Base-by-base conservation (phyloP, 345 rosid species). In the Fremontodendron californicum region DNA sequence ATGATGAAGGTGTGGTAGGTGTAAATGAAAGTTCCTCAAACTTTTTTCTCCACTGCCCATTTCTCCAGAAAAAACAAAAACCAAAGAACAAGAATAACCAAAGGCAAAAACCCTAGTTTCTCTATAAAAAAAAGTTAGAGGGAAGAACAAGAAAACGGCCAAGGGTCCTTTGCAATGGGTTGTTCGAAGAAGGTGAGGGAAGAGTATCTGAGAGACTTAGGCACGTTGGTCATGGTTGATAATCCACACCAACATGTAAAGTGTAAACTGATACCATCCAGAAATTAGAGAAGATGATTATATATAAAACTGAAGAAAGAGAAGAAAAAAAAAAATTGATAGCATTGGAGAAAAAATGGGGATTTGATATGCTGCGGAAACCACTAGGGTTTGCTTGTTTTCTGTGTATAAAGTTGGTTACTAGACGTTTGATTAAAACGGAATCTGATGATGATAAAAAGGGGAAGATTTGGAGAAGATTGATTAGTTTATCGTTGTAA, bases 1-100 rank as follows among this genome's bases (percentile, higher is more conserved):
- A 29, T 37, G 81, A 42, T 73, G 78, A 46, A 48, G 4, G 61
- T 54, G 61, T 21, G 61, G 61, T 55, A 55, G 27, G 1, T 55
- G 61, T 55, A 55, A 21, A 55, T 55, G 61, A 23, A 55, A 21
- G 31, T 23, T 55, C 61, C 61, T 23, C 27, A 2, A 29, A 58
- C 77, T 76, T 66, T 81, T 87, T 37, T 81, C 86, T 52, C 81
- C 85, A 68, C 83, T 80, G 40, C 89, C 89, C 90, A 87, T 87
- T 6, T 33, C 23, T 49, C 60, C 39, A 21, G 13, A 46, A 9
- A 55, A 6, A 0, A 16, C 52, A 15, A 12, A 39, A 33, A 16
- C 1, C 11, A 25, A 43, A 27, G 8, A 33, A 31, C n/a, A 71
- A 25, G 67, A 64, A 21, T 33, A 27, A 0, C 43, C 62, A 75